These are phyloP conservation scores for Picochlorum sp. DNA, from an alignment of 139 green algal genomes.

Conservation along the genomic window DNA sequence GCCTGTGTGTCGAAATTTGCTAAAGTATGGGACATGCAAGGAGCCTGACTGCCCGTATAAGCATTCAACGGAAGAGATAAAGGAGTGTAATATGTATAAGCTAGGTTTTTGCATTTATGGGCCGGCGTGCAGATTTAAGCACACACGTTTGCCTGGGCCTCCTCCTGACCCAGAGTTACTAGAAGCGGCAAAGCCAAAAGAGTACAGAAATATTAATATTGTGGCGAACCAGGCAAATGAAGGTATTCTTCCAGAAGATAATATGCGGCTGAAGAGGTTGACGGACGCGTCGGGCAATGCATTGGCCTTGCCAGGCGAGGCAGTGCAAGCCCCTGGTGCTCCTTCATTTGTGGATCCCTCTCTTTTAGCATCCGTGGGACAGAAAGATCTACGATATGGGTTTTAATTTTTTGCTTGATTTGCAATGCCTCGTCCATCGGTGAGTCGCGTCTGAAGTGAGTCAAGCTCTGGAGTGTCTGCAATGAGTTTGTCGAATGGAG, in stretches of 20 bases:
- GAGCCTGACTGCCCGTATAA: conserved; percentile 91
- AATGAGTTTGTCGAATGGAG: conserved; percentile 70
- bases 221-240: conserved; percentile 69
- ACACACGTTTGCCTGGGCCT: conserved; percentile 68
- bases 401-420: conserved; percentile 15
- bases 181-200: conserved; percentile 68
- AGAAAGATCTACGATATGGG: conserved; percentile 27
- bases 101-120: conserved; percentile 97
- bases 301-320: neutral
- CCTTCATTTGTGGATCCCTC: conserved; percentile 10
- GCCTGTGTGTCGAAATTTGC: conserved; percentile 70
- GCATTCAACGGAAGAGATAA: conserved; percentile 88
- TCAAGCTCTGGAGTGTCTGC: conserved; percentile 67
- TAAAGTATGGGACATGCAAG: conserved; percentile 83
- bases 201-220: conserved; percentile 67
- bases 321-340: neutral
- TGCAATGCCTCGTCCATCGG: conserved; percentile 17
- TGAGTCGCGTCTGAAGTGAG: conserved; percentile 59
- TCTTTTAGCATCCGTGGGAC: conserved; percentile 22
- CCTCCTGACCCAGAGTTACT: conserved; percentile 52
- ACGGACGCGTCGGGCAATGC: no score
- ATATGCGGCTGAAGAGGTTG: no score
- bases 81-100: conserved; percentile 99
- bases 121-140: conserved; percentile 81
- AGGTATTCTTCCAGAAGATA: conserved; percentile 24